Evolutionary conservation across 2,329 filamentous ascomycete genomes (phyloP).

Genomic region (Ophiostoma pallidulum): DNA sequence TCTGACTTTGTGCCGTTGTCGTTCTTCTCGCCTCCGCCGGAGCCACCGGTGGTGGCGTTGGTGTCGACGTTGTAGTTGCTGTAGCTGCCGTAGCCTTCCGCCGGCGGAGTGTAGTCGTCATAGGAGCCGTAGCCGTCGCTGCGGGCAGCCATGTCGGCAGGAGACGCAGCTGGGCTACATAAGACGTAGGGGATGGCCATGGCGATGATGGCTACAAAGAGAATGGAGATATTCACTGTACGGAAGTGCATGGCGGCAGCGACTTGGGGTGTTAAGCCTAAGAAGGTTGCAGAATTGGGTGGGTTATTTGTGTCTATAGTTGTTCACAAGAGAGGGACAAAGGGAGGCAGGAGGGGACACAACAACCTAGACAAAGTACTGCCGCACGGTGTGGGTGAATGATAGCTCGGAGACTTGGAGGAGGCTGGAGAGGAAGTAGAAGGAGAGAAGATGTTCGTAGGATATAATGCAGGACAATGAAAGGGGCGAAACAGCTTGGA

Average conservation of each 20-base stretch:
- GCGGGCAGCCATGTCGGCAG: conserved; percentile 1
- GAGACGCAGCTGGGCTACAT: background rate
- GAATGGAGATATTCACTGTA: conserved; percentile 7
- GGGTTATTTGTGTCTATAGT: background rate
- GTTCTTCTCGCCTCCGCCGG: no score
- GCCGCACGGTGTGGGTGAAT: no score
- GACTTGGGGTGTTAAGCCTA: no score
- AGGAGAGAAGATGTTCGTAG: no score
- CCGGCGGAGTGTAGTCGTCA: conserved; percentile 8
- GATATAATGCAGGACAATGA: no score
- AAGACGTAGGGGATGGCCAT: conserved; percentile 6
- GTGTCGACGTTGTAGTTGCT: background rate
- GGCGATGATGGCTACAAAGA: conserved; percentile 2
- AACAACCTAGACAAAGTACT: no score
- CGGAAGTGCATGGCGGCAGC: no score
- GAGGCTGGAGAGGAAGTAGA: no score
- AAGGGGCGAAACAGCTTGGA: no score
- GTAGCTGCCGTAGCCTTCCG: background rate
- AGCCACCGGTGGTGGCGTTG: no score
- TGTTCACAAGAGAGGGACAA: background rate
- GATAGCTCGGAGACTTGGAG: no score
- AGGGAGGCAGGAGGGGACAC: background rate
- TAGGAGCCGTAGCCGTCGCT: conserved; percentile 11
- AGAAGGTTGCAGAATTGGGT: no score
- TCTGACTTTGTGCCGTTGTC: background rate